Evolutionary conservation across 78 protist species (phyloP).

Genomic region (Polysphondylium violaceum): DNA sequence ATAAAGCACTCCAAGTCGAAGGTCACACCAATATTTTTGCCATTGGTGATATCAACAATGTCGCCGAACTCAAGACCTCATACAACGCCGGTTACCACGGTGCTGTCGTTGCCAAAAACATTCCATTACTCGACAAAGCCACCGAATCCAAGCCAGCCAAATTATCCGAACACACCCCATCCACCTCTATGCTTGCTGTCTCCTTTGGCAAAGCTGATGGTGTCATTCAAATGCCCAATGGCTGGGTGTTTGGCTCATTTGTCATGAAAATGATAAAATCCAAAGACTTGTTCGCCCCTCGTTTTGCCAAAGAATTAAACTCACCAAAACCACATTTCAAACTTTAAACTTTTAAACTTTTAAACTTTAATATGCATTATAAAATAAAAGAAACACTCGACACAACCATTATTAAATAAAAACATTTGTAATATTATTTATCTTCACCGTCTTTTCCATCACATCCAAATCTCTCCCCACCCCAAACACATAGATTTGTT

Average conservation of each 20-base stretch:
- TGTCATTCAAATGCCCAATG: constrained; percentile 25
- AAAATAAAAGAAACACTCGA: too few species aligned
- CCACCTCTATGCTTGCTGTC: constrained; percentile 1
- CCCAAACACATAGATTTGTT: too few species aligned
- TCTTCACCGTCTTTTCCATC: too few species aligned
- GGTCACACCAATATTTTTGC: constrained; percentile 52
- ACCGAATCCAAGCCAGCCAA: too few species aligned
- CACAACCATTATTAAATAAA: too few species aligned
- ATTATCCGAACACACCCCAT: constrained; percentile 34
- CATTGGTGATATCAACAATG: constrained; percentile 53
- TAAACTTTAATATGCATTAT: too few species aligned
- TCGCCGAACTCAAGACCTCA: constrained; percentile 3
- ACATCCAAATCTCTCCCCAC: too few species aligned
- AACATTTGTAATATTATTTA: too few species aligned
- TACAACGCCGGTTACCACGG: neutral
- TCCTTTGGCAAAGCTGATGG: constrained; percentile 58
- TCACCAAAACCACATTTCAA: too few species aligned
- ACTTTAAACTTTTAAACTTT: too few species aligned
- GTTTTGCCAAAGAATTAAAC: too few species aligned
- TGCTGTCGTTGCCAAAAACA: neutral
- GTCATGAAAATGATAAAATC: neutral
- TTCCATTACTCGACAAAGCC: neutral
- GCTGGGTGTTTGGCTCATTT: constrained; percentile 21
- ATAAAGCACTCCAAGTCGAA: neutral
- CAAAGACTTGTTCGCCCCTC: neutral